Evolutionary conservation across 176 grass and related monocot genomes (phyloP).

Genomic region (Phyllostachys edulis): DNA sequence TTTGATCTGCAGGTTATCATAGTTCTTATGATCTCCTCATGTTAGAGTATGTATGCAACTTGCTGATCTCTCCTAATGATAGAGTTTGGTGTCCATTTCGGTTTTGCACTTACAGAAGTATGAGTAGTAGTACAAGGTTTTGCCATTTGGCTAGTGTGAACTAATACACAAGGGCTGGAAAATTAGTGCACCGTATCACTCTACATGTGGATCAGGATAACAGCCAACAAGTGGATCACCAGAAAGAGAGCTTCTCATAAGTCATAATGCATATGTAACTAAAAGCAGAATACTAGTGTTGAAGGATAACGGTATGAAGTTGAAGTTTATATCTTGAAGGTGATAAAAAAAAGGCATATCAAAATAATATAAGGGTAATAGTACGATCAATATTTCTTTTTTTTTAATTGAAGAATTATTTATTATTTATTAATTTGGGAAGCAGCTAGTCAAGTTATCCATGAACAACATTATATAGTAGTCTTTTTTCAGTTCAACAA

Average conservation of each 20-base stretch:
- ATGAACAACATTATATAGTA: background rate
- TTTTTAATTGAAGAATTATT: background rate
- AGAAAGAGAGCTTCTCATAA: background rate
- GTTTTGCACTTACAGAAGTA: background rate
- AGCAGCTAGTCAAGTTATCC: background rate
- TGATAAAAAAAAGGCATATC: background rate
- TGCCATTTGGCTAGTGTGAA: background rate
- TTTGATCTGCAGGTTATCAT: background rate
- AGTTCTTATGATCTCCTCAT: slow-evolving; percentile 1
- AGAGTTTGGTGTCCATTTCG: background rate
- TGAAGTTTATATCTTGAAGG: background rate
- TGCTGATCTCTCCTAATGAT: background rate
- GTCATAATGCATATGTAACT: background rate
- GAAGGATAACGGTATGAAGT: background rate
- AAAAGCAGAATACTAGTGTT: background rate
- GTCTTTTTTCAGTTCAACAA: background rate
- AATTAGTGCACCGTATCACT: background rate
- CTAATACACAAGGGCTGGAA: background rate
- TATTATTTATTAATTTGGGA: background rate
- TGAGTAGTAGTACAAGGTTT: slow-evolving; percentile 2
- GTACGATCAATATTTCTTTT: background rate
- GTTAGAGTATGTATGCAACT: background rate
- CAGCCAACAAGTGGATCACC: background rate
- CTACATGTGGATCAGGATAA: background rate
- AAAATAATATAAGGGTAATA: background rate